phyloP scores from a whole-genome alignment of 2,329 filamentous ascomycete species.

The Rhytidhysteron rufulum region DNA sequence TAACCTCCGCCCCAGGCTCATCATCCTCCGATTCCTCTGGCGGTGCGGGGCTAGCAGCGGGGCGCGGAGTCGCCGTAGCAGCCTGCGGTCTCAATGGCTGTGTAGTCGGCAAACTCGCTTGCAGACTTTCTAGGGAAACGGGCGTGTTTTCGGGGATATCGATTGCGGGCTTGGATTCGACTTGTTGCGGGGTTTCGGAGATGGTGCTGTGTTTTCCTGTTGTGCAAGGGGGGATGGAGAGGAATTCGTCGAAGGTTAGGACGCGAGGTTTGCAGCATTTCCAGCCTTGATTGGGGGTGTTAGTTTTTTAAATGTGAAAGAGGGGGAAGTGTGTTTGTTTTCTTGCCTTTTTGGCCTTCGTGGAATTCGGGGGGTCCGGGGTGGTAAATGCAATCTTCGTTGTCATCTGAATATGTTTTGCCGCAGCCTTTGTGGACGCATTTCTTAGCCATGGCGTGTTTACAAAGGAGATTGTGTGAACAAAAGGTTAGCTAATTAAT shows the following conservation, averaged over 20 bases:
- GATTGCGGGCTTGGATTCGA: conserved; percentile 39
- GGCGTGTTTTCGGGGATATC: conserved; percentile 32
- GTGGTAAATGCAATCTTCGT: conserved; percentile 87
- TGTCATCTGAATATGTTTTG: conserved; percentile 76
- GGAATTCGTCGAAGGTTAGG: conserved; percentile 97
- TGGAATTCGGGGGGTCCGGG: conserved; percentile 89
- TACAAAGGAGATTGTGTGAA: no score
- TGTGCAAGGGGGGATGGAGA: conserved; percentile 86
- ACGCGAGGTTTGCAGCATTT: conserved; percentile 98
- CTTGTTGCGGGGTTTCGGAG: conserved; percentile 61
- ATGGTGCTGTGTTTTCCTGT: conserved; percentile 88
- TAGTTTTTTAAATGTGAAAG: background rate
- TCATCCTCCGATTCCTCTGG: conserved; percentile 70
- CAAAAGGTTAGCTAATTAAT: no score
- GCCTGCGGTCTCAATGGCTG: conserved; percentile 27
- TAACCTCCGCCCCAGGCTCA: conserved; percentile 69
- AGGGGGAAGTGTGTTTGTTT: conserved; percentile 4
- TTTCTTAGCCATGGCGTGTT: conserved; percentile 70
- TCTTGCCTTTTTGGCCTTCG: conserved; percentile 93
- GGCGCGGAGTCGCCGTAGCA: conserved; percentile 20
- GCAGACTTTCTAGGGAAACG: conserved; percentile 27
- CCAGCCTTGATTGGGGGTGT: conserved; percentile 71
- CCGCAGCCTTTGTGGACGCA: conserved; percentile 96
- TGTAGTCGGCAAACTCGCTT: conserved; percentile 27
- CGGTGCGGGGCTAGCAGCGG: conserved; percentile 23